Evolutionary conservation across 108 stramenopile species (phyloP).

Genomic region (Asterionellopsis glacialis): DNA sequence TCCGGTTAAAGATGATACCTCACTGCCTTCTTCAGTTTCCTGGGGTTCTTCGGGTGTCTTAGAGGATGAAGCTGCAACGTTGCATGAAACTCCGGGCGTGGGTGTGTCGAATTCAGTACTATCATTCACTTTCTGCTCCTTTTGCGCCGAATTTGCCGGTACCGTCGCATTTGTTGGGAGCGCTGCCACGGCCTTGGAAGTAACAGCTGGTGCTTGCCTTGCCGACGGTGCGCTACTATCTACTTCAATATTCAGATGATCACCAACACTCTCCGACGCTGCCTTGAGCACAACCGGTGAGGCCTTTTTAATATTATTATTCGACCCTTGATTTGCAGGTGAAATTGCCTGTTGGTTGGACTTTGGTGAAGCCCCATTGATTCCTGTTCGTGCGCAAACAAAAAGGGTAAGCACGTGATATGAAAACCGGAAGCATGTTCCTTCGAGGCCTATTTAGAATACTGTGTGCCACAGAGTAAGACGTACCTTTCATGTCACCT

Average conservation of each 20-base stretch:
- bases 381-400: too few relatives aligned
- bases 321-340: too few relatives aligned
- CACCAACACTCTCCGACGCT: neutral
- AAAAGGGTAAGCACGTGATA: too few relatives aligned
- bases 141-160: neutral
- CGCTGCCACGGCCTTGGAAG: neutral
- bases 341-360: too few relatives aligned
- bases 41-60: conserved; percentile 4
- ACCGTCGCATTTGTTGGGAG: too few relatives aligned
- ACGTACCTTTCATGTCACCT: too few relatives aligned
- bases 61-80: neutral
- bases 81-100: neutral
- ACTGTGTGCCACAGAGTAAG: too few relatives aligned
- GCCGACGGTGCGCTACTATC: too few relatives aligned
- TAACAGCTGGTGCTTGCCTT: neutral
- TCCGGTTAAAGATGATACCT: conserved; percentile 83
- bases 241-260: neutral
- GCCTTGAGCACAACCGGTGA: neutral
- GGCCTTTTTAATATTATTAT: too few relatives aligned
- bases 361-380: too few relatives aligned
- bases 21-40: conserved; percentile 43
- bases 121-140: neutral
- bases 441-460: too few relatives aligned
- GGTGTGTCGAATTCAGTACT: neutral
- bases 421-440: too few relatives aligned